Evolutionary conservation across 169 alveolate species (phyloP).

Genomic region (Perkinsus marinus): DNA sequence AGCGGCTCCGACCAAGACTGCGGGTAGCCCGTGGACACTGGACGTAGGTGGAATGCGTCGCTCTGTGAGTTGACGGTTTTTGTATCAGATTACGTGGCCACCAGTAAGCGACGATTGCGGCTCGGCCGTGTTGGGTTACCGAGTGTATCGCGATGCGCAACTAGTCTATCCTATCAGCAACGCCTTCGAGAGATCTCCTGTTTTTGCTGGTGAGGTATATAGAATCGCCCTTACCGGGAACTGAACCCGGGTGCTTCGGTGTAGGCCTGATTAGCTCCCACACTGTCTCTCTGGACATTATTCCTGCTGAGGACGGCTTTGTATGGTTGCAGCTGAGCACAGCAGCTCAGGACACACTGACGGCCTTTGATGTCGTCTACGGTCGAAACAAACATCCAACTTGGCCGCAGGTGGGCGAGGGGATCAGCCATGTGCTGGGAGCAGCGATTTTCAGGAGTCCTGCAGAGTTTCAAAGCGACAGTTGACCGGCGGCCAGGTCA

Average conservation of each 20-base stretch:
- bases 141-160: slow-evolving; percentile 16
- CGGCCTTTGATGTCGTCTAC: not conserved
- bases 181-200: slow-evolving; percentile 1
- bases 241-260: not conserved
- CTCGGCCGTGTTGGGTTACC: slow-evolving; percentile 11
- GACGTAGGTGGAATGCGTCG: not conserved
- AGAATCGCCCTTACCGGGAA: not conserved
- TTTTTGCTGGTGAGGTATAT: not conserved
- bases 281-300: not conserved
- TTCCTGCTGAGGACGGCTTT: not conserved
- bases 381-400: not conserved
- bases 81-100: not conserved
- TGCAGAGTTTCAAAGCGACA: not conserved
- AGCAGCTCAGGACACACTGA: not conserved
- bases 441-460: not conserved
- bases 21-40: not conserved
- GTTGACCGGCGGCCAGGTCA: not conserved
- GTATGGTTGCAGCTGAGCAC: not conserved
- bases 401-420: not conserved
- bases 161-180: slow-evolving; percentile 21
- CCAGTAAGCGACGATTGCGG: slow-evolving; percentile 7
- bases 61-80: not conserved
- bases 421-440: not conserved
- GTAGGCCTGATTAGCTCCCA: not conserved
- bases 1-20: not conserved